Evolutionary conservation across 2,329 filamentous ascomycete species (phyloP).

Genomic region (Phaeosphaeriaceae sp.): DNA sequence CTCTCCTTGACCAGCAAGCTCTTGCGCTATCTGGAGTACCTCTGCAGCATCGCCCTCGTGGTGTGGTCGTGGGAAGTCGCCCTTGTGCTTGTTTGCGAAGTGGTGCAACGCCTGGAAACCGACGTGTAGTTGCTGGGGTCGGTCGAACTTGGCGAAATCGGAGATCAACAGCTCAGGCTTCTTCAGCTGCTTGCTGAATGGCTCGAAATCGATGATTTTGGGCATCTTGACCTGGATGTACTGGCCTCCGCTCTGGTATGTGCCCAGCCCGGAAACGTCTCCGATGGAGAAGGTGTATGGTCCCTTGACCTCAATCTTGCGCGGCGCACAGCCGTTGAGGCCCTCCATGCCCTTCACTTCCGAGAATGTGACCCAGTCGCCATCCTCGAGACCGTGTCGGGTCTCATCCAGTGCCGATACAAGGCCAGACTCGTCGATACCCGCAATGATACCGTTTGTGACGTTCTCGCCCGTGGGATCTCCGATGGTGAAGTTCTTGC

Average conservation of each 20-base stretch:
- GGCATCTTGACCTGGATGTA: conserved; percentile 99
- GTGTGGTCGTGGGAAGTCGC: conserved; percentile 80
- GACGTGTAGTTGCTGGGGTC: conserved; percentile 88
- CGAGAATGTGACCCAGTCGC: conserved; percentile 93
- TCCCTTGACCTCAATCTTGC: conserved; percentile 90
- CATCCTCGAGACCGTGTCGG: conserved; percentile 92
- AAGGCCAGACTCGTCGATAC: conserved; percentile 86
- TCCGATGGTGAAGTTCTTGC: conserved; percentile 88
- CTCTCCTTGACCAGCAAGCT: conserved; percentile 70
- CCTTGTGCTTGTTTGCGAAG: conserved; percentile 76
- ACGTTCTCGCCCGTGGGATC: conserved; percentile 92
- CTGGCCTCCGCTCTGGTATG: conserved; percentile 87
- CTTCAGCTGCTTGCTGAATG: conserved; percentile 77
- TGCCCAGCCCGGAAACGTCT: conserved; percentile 84
- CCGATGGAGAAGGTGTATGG: conserved; percentile 98
- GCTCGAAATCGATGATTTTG: conserved; percentile 88
- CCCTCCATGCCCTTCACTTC: conserved; percentile 92
- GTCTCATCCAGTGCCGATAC: conserved; percentile 95
- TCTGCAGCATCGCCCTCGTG: conserved; percentile 84
- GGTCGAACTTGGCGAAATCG: conserved; percentile 97
- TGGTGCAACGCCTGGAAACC: conserved; percentile 92
- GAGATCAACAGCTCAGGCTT: conserved; percentile 90
- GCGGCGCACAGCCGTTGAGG: conserved; percentile 82
- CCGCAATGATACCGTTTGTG: conserved; percentile 85
- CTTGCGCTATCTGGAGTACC: conserved; percentile 76